Evolutionary conservation across 2,329 filamentous ascomycete species (phyloP).

Genomic region (Pyrenochaeta sp.): DNA sequence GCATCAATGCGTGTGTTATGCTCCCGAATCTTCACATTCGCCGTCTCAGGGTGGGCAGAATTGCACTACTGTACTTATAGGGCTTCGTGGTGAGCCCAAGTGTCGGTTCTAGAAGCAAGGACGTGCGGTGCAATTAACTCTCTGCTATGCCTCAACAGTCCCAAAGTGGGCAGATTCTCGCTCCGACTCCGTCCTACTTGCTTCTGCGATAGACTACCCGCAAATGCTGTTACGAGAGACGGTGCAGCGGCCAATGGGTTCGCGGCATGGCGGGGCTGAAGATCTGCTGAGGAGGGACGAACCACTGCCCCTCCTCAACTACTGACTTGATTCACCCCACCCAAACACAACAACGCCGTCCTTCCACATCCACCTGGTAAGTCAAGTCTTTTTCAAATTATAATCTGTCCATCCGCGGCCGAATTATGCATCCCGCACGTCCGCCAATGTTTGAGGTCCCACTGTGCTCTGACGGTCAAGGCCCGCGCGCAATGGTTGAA

Average conservation of each 20-base stretch:
- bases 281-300: slow-evolving; percentile 21
- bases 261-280: slow-evolving; percentile 33
- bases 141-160: not conserved
- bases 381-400: slow-evolving; percentile 36
- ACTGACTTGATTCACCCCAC: slow-evolving; percentile 28
- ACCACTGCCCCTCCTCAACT: slow-evolving; percentile 34
- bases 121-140: slow-evolving; percentile 3
- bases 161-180: not conserved
- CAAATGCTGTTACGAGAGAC: slow-evolving; percentile 30
- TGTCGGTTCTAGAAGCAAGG: not conserved
- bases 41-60: no score
- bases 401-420: slow-evolving; percentile 47
- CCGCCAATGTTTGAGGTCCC: slow-evolving; percentile 26
- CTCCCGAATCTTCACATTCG: no score
- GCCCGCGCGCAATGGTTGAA: slow-evolving; percentile 32
- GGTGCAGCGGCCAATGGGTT: slow-evolving; percentile 31
- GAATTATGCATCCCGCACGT: slow-evolving; percentile 35
- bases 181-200: slow-evolving; percentile 13
- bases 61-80: no score
- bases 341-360: slow-evolving; percentile 37
- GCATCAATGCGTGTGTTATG: no score
- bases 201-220: slow-evolving; percentile 34
- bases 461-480: slow-evolving; percentile 27
- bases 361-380: slow-evolving; percentile 42
- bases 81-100: no score